These are phyloP conservation scores for Cocos nucifera DNA, from an alignment of 176 grass and related monocot genomes.

Conservation along the genomic window DNA sequence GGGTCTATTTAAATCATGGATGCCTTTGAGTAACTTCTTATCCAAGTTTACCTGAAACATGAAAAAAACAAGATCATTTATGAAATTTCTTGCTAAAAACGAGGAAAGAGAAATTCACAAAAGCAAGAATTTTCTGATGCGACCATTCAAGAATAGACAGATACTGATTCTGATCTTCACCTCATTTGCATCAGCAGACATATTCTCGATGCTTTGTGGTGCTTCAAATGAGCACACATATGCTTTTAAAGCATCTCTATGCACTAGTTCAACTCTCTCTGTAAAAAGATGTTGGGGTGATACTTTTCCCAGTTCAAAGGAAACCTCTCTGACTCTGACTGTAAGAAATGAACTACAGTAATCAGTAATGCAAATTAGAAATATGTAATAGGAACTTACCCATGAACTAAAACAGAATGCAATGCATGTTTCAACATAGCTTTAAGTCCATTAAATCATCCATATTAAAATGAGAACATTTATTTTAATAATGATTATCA, in stretches of 20 bases:
- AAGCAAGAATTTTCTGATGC: constrained; percentile 5
- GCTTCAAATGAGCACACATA: constrained; percentile 15
- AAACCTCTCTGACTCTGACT: constrained; percentile 24
- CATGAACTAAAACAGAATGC: no score
- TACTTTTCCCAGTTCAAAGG: constrained; percentile 6
- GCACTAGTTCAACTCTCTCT: not conserved
- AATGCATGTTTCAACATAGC: no score
- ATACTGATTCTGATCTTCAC: constrained; percentile 13
- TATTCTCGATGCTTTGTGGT: constrained; percentile 29
- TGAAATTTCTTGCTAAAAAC: not conserved
- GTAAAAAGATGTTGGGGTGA: constrained; percentile 28
- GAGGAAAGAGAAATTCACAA: not conserved
- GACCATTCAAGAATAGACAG: not conserved
- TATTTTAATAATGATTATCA: no score
- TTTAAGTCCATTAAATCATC: no score
- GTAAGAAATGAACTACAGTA: not conserved
- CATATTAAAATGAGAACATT: no score
- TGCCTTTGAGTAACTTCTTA: constrained; percentile 6
- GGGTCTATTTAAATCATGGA: not conserved
- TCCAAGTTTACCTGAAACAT: constrained; percentile 26
- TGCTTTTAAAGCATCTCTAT: not conserved
- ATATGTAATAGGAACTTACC: no score
- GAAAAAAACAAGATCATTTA: no score
- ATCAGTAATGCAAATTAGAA: no score
- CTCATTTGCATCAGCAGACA: constrained; percentile 7